Evolutionary conservation across 2,329 filamentous ascomycete genomes (phyloP).

Genomic region (Monosporascus ibericus): DNA sequence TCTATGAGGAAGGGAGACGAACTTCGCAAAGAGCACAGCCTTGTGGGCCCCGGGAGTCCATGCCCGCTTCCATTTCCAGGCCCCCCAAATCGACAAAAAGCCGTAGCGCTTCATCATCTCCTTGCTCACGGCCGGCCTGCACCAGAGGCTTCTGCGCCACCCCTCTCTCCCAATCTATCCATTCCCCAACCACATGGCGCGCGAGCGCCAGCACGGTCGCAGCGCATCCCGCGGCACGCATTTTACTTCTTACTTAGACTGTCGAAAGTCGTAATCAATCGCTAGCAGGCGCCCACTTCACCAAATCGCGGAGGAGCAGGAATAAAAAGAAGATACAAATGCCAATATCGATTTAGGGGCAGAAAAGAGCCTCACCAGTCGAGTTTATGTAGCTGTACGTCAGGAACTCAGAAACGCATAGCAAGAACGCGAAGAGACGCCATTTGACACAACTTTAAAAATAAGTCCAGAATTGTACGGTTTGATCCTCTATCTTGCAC

Average conservation of each 20-base stretch:
- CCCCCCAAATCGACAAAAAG: not conserved
- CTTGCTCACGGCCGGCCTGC: not conserved
- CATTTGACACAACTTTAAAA: too few species aligned
- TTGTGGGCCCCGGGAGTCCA: constrained; percentile 14
- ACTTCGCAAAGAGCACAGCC: constrained; percentile 26
- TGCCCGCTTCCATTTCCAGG: not conserved
- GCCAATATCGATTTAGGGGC: too few species aligned
- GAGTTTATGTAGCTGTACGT: too few species aligned
- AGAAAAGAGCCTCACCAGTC: too few species aligned
- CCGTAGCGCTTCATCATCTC: not conserved
- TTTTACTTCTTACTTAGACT: not conserved
- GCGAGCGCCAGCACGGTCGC: not conserved
- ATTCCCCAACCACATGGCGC: too few species aligned
- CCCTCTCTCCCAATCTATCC: not conserved
- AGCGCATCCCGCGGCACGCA: not conserved
- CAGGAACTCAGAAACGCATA: too few species aligned
- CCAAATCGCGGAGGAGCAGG: too few species aligned
- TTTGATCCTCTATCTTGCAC: too few species aligned
- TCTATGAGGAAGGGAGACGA: constrained; percentile 4
- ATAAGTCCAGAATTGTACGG: too few species aligned
- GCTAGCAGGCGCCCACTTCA: not conserved
- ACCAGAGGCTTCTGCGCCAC: not conserved
- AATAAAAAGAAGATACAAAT: too few species aligned
- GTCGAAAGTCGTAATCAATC: not conserved
- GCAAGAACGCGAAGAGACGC: too few species aligned